Conservation (phyloP, 2,329 filamentous ascomycete species). For the Orbilia oligospora region DNA sequence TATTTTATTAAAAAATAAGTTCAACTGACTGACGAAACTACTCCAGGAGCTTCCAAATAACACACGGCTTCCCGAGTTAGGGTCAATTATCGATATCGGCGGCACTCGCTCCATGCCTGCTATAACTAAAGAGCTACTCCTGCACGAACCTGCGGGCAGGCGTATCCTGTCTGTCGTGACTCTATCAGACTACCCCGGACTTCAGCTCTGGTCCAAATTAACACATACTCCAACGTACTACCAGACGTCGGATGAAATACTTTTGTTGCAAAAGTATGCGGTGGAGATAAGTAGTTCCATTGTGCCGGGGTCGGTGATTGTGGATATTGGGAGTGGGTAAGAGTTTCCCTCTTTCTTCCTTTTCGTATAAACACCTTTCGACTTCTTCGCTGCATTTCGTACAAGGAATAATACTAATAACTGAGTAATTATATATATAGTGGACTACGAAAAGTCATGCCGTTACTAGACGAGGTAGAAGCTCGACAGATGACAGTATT, state of each 20-base stretch:
- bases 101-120: constrained; percentile 12
- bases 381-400: too few relatives aligned
- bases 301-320: constrained; percentile 2
- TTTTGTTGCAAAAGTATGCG: constrained; percentile 11
- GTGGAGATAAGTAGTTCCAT: neutral
- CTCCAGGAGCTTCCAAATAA: neutral
- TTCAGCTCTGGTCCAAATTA: neutral
- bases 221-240: constrained; percentile 20
- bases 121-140: constrained; percentile 5
- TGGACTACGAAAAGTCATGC: constrained; percentile 15
- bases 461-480: constrained; percentile 4
- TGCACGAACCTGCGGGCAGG: neutral
- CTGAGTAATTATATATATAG: neutral
- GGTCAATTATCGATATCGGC: constrained; percentile 8
- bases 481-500: neutral
- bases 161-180: constrained; percentile 12
- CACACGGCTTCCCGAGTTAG: neutral
- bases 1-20: neutral
- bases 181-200: neutral
- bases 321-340: constrained; percentile 18
- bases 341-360: neutral
- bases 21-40: neutral
- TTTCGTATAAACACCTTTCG: too few relatives aligned
- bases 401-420: too few relatives aligned
- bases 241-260: constrained; percentile 7